These are phyloP conservation scores for Colletotrichum sp. DNA, from an alignment of 2,329 filamentous ascomycete species.

Conservation along the genomic window DNA sequence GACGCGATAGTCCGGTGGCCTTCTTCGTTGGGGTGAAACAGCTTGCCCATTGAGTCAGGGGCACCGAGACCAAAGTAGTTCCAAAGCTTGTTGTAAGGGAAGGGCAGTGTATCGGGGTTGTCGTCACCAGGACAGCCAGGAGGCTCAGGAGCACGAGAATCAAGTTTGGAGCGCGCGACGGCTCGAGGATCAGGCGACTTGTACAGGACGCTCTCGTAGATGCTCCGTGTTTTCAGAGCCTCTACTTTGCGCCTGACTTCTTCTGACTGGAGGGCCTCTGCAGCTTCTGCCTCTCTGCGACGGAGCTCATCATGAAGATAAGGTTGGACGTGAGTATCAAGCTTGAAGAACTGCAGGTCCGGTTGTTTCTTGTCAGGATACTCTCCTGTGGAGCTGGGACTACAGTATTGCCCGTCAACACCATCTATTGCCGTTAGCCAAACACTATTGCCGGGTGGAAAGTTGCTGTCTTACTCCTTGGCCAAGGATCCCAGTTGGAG, in stretches of 20 bases:
- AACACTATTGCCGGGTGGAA: not conserved
- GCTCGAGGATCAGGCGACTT: not conserved
- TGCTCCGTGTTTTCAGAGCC: not conserved
- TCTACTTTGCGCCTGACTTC: not conserved
- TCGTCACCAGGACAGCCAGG: not conserved
- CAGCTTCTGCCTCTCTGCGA: not conserved
- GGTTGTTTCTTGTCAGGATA: not conserved
- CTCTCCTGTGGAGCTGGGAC: not conserved
- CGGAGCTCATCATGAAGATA: not conserved
- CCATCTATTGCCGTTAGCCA: not conserved
- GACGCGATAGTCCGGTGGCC: not conserved
- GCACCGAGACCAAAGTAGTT: not conserved
- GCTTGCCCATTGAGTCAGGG: not conserved
- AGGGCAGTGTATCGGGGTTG: not conserved
- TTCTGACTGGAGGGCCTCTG: not conserved
- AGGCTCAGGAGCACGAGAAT: not conserved
- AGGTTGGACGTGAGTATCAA: not conserved
- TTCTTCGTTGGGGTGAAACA: not conserved
- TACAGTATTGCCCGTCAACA: not conserved
- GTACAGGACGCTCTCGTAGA: not conserved
- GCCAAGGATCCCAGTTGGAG: conserved; percentile 31
- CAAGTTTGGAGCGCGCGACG: not conserved
- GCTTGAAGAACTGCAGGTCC: not conserved
- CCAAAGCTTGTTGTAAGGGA: not conserved
- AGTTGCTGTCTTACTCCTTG: not conserved